phyloP scores from a whole-genome alignment of 345 rosid species.

The Salix viminalis region DNA sequence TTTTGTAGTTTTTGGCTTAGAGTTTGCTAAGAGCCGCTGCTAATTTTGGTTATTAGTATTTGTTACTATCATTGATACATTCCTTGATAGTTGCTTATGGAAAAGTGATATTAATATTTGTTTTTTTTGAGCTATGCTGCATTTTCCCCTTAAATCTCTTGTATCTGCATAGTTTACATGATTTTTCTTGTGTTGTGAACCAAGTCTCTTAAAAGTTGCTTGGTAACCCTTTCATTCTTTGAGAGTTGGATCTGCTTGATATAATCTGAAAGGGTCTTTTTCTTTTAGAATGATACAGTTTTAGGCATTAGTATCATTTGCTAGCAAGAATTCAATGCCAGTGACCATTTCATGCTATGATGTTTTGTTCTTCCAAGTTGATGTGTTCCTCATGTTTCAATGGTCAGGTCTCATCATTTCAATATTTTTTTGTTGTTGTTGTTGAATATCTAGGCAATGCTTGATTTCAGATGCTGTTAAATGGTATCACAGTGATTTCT shows the following conservation, averaged over 20 bases:
- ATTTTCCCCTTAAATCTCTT: background rate
- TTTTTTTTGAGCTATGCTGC: background rate
- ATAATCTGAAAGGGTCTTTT: background rate
- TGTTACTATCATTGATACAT: background rate
- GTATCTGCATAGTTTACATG: background rate
- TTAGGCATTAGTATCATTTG: background rate
- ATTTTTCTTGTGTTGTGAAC: background rate
- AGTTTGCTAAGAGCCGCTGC: background rate
- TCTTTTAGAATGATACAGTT: background rate
- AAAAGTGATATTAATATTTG: background rate
- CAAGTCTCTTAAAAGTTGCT: background rate
- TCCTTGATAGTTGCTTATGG: background rate
- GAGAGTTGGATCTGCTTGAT: background rate
- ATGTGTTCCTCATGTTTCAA: background rate
- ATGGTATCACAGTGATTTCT: background rate
- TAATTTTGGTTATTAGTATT: background rate
- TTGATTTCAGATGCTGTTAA: background rate
- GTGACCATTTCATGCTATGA: background rate
- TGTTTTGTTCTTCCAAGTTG: background rate
- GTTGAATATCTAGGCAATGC: background rate
- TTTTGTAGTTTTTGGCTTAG: background rate
- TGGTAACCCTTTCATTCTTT: background rate
- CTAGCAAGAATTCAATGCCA: background rate
- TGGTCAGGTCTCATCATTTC: background rate
- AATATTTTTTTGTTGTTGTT: background rate